Conservation (phyloP, 805 yeast genomes). For the Candida takata region DNA sequence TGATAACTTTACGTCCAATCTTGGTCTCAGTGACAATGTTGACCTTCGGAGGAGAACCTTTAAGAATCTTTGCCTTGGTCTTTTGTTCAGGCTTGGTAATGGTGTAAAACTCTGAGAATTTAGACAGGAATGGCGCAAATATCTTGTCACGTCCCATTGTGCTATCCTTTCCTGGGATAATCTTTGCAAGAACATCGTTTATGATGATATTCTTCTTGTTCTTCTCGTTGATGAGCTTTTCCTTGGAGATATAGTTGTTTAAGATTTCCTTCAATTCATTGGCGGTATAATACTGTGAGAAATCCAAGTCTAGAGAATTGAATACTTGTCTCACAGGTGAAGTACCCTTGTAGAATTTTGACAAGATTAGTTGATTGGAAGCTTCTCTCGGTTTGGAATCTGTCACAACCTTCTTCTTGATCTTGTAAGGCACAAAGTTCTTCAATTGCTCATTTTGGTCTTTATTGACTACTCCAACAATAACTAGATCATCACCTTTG, state of each 20-base stretch:
- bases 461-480: slow-evolving; percentile 43
- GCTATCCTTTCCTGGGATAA: slow-evolving; percentile 28
- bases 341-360: slow-evolving; percentile 56
- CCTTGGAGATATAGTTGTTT: slow-evolving; percentile 46
- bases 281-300: slow-evolving; percentile 39
- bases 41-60: slow-evolving; percentile 65
- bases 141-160: slow-evolving; percentile 29
- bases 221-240: slow-evolving; percentile 42
- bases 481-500: slow-evolving; percentile 71
- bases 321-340: slow-evolving; percentile 40
- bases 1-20: slow-evolving; percentile 75
- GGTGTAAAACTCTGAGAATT: slow-evolving; percentile 42
- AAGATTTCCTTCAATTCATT: slow-evolving; percentile 48
- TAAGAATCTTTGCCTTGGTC: slow-evolving; percentile 29
- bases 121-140: slow-evolving; percentile 36
- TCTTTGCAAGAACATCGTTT: slow-evolving; percentile 46
- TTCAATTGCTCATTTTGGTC: slow-evolving; percentile 41
- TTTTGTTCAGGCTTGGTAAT: slow-evolving; percentile 35
- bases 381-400: slow-evolving; percentile 19
- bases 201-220: slow-evolving; percentile 48
- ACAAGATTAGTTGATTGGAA: slow-evolving; percentile 32
- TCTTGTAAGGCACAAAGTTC: slow-evolving; percentile 57
- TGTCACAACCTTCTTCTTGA: slow-evolving; percentile 19
- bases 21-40: slow-evolving; percentile 64
- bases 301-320: slow-evolving; percentile 32